phyloP scores from a whole-genome alignment of 23 red algal species.

The Gracilariopsis chorda region DNA sequence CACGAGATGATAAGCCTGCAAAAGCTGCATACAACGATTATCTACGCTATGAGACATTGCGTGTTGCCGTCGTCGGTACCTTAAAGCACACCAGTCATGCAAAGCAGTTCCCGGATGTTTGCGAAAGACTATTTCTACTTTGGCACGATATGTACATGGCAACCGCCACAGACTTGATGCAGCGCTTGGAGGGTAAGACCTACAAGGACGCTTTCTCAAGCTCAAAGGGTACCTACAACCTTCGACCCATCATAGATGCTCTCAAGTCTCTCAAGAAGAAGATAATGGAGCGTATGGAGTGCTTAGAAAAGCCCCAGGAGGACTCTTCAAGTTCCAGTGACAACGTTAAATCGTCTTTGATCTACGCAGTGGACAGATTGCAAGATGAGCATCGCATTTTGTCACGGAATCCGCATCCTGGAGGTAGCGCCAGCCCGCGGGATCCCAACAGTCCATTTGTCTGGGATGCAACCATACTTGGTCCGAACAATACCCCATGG shows the following conservation, averaged over 20 bases:
- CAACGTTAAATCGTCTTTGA: neutral
- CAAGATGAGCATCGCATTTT: constrained; percentile 64
- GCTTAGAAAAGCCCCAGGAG: constrained; percentile 21
- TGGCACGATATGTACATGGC: constrained; percentile 76
- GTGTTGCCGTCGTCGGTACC: constrained; percentile 63
- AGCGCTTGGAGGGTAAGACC: constrained; percentile 26
- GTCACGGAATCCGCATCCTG: constrained; percentile 35
- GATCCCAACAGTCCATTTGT: constrained; percentile 54
- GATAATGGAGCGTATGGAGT: constrained; percentile 57
- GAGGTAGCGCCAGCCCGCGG: constrained; percentile 62
- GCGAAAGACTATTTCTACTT: constrained; percentile 55
- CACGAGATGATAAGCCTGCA: constrained; percentile 16
- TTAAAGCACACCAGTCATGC: constrained; percentile 48
- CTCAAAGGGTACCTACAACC: constrained; percentile 34
- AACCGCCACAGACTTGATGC: constrained; percentile 40
- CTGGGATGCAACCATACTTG: constrained; percentile 75
- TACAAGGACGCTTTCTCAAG: constrained; percentile 65
- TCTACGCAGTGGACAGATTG: constrained; percentile 63
- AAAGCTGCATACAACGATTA: constrained; percentile 73
- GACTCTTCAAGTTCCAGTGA: neutral
- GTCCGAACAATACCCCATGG: constrained; percentile 62
- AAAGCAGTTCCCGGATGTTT: constrained; percentile 62
- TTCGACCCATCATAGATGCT: neutral
- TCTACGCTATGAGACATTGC: constrained; percentile 67
- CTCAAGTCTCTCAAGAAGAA: constrained; percentile 22